Evolutionary conservation across 2,329 filamentous ascomycete genomes (phyloP), one percentile per base, ranked within the genome.

Genomic region (Alternaria alternata): DNA sequence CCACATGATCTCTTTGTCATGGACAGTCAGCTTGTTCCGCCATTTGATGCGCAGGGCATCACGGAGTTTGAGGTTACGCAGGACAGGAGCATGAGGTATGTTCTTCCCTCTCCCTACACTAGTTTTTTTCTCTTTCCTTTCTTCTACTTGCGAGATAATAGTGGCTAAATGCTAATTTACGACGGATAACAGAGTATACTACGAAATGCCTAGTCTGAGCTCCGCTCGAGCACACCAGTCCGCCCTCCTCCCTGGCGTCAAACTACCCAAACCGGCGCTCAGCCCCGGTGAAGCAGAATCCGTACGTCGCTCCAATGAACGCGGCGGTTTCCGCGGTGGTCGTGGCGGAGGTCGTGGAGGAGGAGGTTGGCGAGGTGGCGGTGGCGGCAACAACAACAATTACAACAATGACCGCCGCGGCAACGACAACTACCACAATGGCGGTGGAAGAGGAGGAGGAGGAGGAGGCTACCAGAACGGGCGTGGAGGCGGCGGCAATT

Each of bases 1-100:
- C 96, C 95, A 71, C 90, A 95, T 62, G 89, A 91, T 6, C 85
- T 88, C 2, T 97, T 96, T 77, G 86, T 97, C 12, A 93, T 95
- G 2, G 93, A 96, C 70, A 90, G 91, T 51, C 87, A 89, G 30
- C 82, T 98, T n/a, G 81, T 86, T 6, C 96, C 93, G 69, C 92
- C 94, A 0, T 83, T 97, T 28, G 86, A 90, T 58, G 85, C 87
- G 41, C 87, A 88, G 14, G 68, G 68, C 24, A 62, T 71, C 5
- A 65, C 63, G 4, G 71, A 73, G 14, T 75, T 75, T 47, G 73
- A 75, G 28, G 64, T 73, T 42, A 61, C 74, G 7, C 73, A 76
- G 47, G 75, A 99, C 79, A 88, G 90, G 59, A 95, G 93, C 30
- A 87, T 98, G 66, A 93, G 87, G 90, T 94, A 84, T 79, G 87